Conservation (phyloP, 164 flowering plant genomes). For the Vitis rupestris region DNA sequence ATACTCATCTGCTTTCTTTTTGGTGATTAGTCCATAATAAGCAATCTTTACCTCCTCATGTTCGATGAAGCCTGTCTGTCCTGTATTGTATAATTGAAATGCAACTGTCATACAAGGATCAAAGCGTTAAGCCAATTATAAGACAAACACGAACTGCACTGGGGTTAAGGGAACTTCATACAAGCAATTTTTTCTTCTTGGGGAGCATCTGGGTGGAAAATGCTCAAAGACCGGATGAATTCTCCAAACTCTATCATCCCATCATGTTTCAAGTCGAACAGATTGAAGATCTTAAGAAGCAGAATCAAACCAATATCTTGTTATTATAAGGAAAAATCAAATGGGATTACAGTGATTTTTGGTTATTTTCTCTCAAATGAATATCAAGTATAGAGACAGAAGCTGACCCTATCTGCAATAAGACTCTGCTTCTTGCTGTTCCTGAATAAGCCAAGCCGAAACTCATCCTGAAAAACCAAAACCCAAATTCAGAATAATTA, state of each 20-base stretch:
- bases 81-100: constrained; percentile 29
- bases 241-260: constrained; percentile 36
- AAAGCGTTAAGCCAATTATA: neutral
- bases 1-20: too few relatives aligned
- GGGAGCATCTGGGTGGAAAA: constrained; percentile 38
- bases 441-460: constrained; percentile 42
- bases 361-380: neutral
- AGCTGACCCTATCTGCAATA: constrained; percentile 42
- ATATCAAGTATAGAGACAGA: neutral
- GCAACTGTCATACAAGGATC: constrained; percentile 28
- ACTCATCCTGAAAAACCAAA: constrained; percentile 39
- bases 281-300: constrained; percentile 25
- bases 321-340: neutral
- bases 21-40: too few relatives aligned
- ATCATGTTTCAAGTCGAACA: constrained; percentile 32
- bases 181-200: constrained; percentile 27
- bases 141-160: too few relatives aligned
- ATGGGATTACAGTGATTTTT: neutral
- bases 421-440: constrained; percentile 32
- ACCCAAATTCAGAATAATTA: neutral
- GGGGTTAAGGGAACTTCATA: constrained; percentile 7
- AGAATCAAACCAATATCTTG: neutral
- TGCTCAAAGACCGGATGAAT: constrained; percentile 33
- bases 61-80: constrained; percentile 42
- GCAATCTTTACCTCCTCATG: constrained; percentile 33